A percentile compares a stretch with the other conserved stretches of the same genome.
Conservation (phyloP, 2,329 filamentous ascomycete genomes). For the Xylariaceae sp. region DNA sequence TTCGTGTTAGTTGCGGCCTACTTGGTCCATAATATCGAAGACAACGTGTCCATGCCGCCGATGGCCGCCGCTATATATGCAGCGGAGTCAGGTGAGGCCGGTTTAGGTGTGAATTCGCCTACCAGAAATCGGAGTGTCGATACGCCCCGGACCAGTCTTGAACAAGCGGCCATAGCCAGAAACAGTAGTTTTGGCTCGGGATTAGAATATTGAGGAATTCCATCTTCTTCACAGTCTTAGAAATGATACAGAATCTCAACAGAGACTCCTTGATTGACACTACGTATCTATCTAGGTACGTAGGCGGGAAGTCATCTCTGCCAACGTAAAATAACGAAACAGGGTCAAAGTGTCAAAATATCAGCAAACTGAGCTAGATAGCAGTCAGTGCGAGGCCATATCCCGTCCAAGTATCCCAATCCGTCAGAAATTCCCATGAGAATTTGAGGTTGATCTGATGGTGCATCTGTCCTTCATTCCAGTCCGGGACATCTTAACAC, state of each 20-base stretch:
- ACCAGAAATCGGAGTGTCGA: conserved; percentile 39
- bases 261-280: neutral
- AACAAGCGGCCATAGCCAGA: conserved; percentile 43
- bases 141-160: conserved; percentile 40
- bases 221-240: neutral
- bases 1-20: conserved; percentile 73
- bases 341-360: neutral
- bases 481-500: conserved; percentile 10
- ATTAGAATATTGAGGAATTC: conserved; percentile 38
- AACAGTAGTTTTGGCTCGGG: conserved; percentile 46
- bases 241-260: neutral
- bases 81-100: conserved; percentile 31
- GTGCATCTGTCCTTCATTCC: neutral
- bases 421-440: neutral
- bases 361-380: conserved; percentile 3
- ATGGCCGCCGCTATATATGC: conserved; percentile 35
- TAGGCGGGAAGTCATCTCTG: neutral
- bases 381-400: neutral
- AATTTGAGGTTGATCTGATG: neutral
- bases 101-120: conserved; percentile 27
- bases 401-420: neutral
- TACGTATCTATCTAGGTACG: neutral
- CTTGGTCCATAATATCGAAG: conserved; percentile 62
- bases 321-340: neutral
- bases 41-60: conserved; percentile 44